Percentiles rank a stretch among this genome's conserved stretches.
These are phyloP conservation scores for Myriosclerotinia duriaeana DNA, from an alignment of 2,329 filamentous ascomycete genomes.

Conservation along the genomic window DNA sequence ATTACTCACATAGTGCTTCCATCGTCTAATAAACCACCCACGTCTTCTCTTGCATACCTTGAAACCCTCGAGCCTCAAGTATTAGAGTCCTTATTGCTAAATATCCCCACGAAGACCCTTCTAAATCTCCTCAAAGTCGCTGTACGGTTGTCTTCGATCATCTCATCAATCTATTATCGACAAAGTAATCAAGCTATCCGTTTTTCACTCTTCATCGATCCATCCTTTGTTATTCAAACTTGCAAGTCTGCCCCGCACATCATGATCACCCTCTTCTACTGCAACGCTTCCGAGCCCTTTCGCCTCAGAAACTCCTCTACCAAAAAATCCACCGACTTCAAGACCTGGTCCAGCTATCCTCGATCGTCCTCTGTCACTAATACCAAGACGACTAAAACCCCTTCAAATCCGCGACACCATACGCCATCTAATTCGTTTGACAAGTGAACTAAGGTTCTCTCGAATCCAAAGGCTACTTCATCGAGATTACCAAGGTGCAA, in stretches of 20 bases:
- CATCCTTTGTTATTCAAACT: neutral
- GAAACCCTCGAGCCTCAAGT: neutral
- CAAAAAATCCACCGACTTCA: conserved; percentile 9
- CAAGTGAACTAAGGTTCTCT: too few species aligned
- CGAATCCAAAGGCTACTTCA: too few species aligned
- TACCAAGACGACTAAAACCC: too few species aligned
- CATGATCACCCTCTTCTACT: conserved; percentile 16
- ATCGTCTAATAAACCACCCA: neutral
- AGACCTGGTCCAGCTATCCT: neutral
- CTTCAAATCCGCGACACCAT: too few species aligned
- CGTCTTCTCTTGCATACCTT: neutral
- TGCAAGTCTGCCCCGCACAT: too few species aligned
- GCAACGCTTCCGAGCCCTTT: neutral
- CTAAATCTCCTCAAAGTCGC: neutral
- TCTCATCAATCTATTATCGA: neutral
- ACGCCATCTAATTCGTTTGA: too few species aligned
- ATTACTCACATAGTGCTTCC: neutral
- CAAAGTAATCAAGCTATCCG: neutral
- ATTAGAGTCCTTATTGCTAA: neutral
- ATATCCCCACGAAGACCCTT: fast-evolving
- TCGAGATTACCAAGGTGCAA: too few species aligned
- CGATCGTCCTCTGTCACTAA: too few species aligned
- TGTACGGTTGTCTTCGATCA: neutral
- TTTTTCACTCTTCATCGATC: neutral
- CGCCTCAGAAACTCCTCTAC: conserved; percentile 4